Base-by-base conservation (phyloP, 768 basidiomycete genomes). In the Suillus cothurnatus region DNA sequence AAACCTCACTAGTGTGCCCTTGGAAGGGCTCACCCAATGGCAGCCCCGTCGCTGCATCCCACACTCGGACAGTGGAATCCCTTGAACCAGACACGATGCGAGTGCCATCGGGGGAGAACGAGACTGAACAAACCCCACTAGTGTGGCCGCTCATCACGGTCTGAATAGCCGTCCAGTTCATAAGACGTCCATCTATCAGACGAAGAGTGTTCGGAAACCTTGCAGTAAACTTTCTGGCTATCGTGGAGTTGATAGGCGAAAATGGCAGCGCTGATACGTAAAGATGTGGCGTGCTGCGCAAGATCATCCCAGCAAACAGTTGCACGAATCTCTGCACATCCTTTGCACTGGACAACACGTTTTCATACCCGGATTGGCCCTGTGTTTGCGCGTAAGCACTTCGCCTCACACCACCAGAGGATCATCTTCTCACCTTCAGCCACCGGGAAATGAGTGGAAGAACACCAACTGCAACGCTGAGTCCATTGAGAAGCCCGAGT, bases 261-360 rank as follows among this genome's bases (percentile, higher is more conserved):
- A 74, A 73, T 28, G 72, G 69, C 21, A 74, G 39, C 1, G 68
- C 72, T 34, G 72, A 73, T 21, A 72, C 21, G 62, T 73, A 73
- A 6, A 74, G 67, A 52, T 74, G 73, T 2, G 72, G 72, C 3
- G 63, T 66, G 65, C 67, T 70, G 32, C 69, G 63, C 17, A 64
- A n/a, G 9, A 72, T 70, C 6, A 61, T 38, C 32, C 26, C 28
- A n/a, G 9, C 50, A 53, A 73, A 73, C 1, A 55, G 34, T n/a
- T 47, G 28, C 6, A 72, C 61, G 60, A 72, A 72, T 56, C 61
- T 62, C 4, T 38, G 28, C 1, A 49, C 55, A 58, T 73, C 71
- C 28, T 39, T 39, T 32, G 60, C 66, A 12, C 57, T n/a, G 4
- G 38, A 17, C 36, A 45, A 23, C 9, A 45, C 21, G 23, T 64